These are phyloP conservation scores for Toxicodendron radicans DNA, from an alignment of 345 rosid genomes.

Conservation along the genomic window DNA sequence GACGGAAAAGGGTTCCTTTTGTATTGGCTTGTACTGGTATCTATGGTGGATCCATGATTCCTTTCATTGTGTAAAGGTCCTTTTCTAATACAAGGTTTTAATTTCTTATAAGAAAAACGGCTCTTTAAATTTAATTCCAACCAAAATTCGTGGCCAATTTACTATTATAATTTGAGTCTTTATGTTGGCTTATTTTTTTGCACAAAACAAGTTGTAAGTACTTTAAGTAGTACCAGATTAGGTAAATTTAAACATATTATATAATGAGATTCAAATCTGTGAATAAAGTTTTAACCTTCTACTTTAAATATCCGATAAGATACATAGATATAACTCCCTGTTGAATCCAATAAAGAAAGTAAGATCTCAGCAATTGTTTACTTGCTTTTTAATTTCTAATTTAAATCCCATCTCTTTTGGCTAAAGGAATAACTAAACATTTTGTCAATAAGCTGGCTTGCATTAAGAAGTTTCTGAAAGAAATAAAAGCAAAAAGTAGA, in stretches of 20 bases:
- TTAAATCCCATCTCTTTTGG: neutral
- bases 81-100: no score
- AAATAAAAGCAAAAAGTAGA: neutral
- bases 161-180: conserved; percentile 1
- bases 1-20: neutral
- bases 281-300: neutral
- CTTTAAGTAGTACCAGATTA: no score
- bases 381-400: neutral
- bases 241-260: no score
- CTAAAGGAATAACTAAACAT: neutral
- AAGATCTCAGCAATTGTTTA: neutral
- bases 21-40: no score
- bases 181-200: neutral
- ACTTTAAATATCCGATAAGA: no score
- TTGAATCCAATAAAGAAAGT: neutral
- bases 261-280: neutral
- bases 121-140: neutral
- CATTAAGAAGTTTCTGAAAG: neutral
- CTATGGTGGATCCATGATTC: no score
- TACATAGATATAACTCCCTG: no score
- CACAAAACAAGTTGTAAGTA: no score
- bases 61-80: no score
- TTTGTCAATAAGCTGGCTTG: neutral
- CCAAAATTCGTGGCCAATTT: neutral
- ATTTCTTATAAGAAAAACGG: neutral